Conservation (phyloP, 805 yeast species). For the Candida ficus region DNA sequence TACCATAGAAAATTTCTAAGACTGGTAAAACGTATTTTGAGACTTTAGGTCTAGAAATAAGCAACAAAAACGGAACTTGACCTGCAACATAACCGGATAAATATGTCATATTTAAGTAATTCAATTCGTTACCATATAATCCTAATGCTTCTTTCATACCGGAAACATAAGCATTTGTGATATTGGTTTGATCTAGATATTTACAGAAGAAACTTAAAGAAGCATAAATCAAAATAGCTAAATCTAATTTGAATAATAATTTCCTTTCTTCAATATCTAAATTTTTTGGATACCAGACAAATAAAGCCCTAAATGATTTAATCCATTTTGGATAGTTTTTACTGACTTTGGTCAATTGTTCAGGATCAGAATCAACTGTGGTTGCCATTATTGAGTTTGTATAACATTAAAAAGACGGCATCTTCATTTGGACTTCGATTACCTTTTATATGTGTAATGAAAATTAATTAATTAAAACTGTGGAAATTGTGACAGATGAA, state of each 20-base stretch:
- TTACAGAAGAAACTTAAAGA: slow-evolving; percentile 31
- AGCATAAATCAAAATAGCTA: slow-evolving; percentile 10
- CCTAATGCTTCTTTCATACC: slow-evolving; percentile 51
- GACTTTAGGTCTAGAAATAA: slow-evolving; percentile 39
- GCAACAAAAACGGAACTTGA: slow-evolving; percentile 4
- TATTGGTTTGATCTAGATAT: slow-evolving; percentile 52
- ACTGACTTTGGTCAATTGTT: too few relatives aligned
- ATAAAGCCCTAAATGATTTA: slow-evolving; percentile 3
- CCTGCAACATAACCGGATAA: slow-evolving; percentile 8
- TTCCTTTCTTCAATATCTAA: slow-evolving; percentile 3
- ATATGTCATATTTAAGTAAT: slow-evolving; percentile 4
- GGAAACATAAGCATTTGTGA: slow-evolving; percentile 55
- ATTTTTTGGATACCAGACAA: slow-evolving; percentile 10
- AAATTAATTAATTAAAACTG: too few relatives aligned
- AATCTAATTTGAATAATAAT: slow-evolving; percentile 7
- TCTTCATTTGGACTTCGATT: too few relatives aligned
- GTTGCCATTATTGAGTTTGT: too few relatives aligned
- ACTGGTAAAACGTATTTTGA: slow-evolving; percentile 29
- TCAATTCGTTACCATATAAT: slow-evolving; percentile 57
- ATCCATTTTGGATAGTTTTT: background rate
- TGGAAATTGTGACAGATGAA: too few relatives aligned
- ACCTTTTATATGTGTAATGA: too few relatives aligned
- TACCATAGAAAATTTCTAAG: slow-evolving; percentile 41
- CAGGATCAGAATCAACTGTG: too few relatives aligned
- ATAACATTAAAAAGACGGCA: too few relatives aligned